phyloP scores from a whole-genome alignment of 495 filamentous ascomycete species.

The Penicillium salamii region DNA sequence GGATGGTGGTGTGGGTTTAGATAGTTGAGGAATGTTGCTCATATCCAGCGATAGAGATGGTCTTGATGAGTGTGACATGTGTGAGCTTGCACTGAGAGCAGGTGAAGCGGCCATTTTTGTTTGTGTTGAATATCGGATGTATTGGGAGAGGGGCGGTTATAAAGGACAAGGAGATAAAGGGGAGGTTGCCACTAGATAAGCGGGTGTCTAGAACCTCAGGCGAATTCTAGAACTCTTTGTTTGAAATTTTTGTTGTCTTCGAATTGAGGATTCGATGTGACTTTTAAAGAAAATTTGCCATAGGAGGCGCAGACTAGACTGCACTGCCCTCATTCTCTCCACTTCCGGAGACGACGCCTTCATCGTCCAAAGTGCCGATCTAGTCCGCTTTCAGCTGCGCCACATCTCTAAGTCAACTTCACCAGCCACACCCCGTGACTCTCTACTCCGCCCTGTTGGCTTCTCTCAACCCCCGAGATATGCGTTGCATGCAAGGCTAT shows the following conservation, averaged over 20 bases:
- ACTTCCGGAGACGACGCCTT: no score
- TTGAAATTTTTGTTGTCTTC: background rate
- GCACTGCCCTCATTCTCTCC: no score
- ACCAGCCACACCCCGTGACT: constrained; percentile 6
- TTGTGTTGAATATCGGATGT: background rate
- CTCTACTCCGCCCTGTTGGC: constrained; percentile 2
- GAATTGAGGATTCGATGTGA: no score
- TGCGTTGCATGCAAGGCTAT: background rate
- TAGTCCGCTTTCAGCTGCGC: background rate
- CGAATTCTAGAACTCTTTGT: constrained; percentile 1
- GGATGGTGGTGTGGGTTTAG: constrained; percentile 76
- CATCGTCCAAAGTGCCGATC: no score
- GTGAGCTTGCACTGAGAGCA: constrained; percentile 22
- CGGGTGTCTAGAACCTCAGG: background rate
- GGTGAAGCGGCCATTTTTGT: constrained; percentile 23
- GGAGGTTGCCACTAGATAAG: constrained; percentile 8
- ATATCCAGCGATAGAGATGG: constrained; percentile 78
- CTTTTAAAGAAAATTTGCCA: no score
- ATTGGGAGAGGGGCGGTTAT: constrained; percentile 4
- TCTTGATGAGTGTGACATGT: constrained; percentile 26
- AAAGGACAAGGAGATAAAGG: constrained; percentile 15
- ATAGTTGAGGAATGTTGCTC: constrained; percentile 71
- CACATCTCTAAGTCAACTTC: background rate
- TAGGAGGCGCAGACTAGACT: no score
- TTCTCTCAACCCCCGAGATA: no score